These are phyloP conservation scores for Dactylorhiza incarnata DNA, from an alignment of 106 monocot genomes.

Conservation along the genomic window DNA sequence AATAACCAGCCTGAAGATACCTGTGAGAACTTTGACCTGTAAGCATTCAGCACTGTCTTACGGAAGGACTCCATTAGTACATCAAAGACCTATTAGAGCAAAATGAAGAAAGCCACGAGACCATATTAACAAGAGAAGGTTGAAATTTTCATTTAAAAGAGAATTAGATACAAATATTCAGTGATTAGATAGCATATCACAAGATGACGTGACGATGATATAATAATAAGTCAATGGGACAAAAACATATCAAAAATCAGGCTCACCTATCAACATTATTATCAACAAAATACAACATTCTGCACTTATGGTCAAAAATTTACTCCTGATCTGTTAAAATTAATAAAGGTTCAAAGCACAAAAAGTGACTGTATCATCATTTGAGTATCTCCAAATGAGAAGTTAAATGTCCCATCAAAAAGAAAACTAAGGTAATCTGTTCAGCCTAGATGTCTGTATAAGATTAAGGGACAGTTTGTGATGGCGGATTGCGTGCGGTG, in stretches of 20 bases:
- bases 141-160: neutral
- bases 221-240: neutral
- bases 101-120: neutral
- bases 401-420: neutral
- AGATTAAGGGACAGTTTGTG: neutral
- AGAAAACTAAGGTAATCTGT: neutral
- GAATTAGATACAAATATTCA: neutral
- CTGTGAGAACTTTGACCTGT: constrained; percentile 94
- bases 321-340: no score
- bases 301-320: neutral
- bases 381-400: neutral
- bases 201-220: neutral
- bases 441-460: neutral
- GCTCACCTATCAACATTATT: neutral
- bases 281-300: neutral
- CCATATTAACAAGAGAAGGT: neutral
- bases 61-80: constrained; percentile 55
- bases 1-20: constrained; percentile 21
- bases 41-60: constrained; percentile 65
- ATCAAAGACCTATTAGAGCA: constrained; percentile 50
- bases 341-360: neutral
- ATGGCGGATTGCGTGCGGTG: no score
- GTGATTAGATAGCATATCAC: neutral
- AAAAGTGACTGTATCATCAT: neutral
- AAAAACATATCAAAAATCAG: neutral